phyloP scores from a whole-genome alignment of 2,329 filamentous ascomycete species.

The Penicillium occitanis region DNA sequence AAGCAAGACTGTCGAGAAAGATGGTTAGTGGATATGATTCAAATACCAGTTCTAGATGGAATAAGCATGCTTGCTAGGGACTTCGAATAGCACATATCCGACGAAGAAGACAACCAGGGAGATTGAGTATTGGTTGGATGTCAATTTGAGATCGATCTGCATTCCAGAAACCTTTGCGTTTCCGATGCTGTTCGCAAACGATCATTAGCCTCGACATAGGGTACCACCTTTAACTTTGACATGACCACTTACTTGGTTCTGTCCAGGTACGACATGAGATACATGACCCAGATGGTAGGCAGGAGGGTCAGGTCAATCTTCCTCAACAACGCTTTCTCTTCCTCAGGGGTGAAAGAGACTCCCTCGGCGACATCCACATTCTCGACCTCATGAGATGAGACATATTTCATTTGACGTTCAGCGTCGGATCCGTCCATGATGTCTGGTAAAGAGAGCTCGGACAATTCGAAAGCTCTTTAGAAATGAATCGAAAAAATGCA shows the following conservation, averaged over 20 bases:
- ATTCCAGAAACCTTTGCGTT: conserved; percentile 56
- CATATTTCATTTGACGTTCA: too few relatives aligned
- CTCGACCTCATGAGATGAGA: not conserved
- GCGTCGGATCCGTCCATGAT: too few relatives aligned
- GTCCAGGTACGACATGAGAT: conserved; percentile 24
- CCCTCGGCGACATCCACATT: not conserved
- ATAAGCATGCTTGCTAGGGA: conserved; percentile 46
- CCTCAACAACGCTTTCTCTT: conserved; percentile 14
- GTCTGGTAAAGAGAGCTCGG: too few relatives aligned
- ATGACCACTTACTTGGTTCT: conserved; percentile 14
- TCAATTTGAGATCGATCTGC: conserved; percentile 46
- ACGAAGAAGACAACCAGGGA: conserved; percentile 57
- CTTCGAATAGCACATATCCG: conserved; percentile 53
- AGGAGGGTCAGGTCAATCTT: conserved; percentile 24
- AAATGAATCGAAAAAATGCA: too few relatives aligned
- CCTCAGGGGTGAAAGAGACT: not conserved
- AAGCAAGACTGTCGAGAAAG: conserved; percentile 33
- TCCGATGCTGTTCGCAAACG: conserved; percentile 41
- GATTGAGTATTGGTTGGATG: conserved; percentile 49
- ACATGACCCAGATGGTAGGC: conserved; percentile 24
- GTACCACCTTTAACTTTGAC: not conserved
- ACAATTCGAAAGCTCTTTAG: too few relatives aligned
- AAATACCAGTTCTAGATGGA: too few relatives aligned
- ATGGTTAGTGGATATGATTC: not conserved
- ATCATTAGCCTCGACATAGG: not conserved